Conservation (phyloP, 495 filamentous ascomycete species). For the Neurospora sp. region DNA sequence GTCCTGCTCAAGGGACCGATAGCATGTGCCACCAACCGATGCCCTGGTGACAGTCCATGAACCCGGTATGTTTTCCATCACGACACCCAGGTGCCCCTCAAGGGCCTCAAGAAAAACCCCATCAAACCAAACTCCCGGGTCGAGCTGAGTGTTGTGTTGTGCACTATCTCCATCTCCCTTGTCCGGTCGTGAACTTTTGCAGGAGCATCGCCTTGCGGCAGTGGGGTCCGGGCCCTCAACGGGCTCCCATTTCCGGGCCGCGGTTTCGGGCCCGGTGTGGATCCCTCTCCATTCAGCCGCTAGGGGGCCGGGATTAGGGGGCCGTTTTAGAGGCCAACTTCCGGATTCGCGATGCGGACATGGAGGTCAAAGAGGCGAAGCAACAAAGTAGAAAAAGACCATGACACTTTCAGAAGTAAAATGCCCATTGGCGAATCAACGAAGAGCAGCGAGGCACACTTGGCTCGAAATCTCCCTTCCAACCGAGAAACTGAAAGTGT, state of each 20-base stretch:
- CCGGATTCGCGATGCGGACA: neutral
- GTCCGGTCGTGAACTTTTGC: neutral
- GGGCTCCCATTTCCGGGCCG: neutral
- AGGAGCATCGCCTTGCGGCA: neutral
- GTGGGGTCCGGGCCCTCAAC: neutral
- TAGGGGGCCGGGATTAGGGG: neutral
- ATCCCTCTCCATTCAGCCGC: neutral
- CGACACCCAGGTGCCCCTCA: neutral
- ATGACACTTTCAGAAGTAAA: neutral
- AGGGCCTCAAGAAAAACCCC: neutral
- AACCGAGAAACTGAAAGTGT: neutral
- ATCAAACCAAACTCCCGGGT: neutral
- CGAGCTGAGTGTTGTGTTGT: neutral
- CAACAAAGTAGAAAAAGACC: neutral
- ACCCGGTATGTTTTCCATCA: neutral
- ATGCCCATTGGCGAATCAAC: neutral
- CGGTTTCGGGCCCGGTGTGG: neutral
- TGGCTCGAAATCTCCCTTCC: neutral
- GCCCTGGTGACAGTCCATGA: neutral
- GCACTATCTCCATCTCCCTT: neutral
- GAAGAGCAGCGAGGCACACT: neutral
- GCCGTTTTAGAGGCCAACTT: neutral
- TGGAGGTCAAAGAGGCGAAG: neutral
- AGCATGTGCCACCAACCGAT: neutral
- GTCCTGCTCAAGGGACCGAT: neutral